These are phyloP conservation scores for Gymnopilus dilepis DNA, from an alignment of 768 basidiomycete species.

Conservation along the genomic window DNA sequence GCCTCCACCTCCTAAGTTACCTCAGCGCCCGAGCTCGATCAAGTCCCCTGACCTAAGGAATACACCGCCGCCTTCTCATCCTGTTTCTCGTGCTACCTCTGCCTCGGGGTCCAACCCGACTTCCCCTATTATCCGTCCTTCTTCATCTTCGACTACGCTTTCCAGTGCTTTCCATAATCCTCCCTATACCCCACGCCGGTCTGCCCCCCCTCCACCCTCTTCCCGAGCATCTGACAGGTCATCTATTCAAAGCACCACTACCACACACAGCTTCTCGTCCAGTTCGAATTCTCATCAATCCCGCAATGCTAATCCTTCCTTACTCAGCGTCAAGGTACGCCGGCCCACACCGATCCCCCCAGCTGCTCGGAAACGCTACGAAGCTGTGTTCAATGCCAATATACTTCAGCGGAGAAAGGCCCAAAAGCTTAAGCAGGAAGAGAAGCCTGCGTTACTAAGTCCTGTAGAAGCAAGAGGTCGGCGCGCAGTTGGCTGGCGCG, in stretches of 20 bases:
- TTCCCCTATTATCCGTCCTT: conserved; percentile 37
- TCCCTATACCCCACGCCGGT: conserved; percentile 45
- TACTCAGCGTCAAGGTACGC: conserved; percentile 33
- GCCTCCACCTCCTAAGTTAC: conserved; percentile 50
- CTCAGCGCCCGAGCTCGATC: conserved; percentile 47
- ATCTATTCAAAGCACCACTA: conserved; percentile 61
- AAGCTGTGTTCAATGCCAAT: conserved; percentile 67
- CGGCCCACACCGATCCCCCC: conserved; percentile 74
- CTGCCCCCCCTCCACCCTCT: conserved; percentile 47
- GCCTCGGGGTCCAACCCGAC: conserved; percentile 36
- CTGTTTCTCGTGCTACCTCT: conserved; percentile 28
- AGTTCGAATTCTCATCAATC: conserved; percentile 32
- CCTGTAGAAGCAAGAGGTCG: conserved; percentile 49
- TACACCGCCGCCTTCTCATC: conserved; percentile 36
- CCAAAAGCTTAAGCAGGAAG: conserved; percentile 36
- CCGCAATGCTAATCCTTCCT: conserved; percentile 16
- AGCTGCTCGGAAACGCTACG: conserved; percentile 68
- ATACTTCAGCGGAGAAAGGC: conserved; percentile 53
- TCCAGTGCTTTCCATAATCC: conserved; percentile 21
- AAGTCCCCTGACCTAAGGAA: conserved; percentile 29
- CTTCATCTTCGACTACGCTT: conserved; percentile 41
- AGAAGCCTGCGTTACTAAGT: conserved; percentile 39
- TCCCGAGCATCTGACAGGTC: conserved; percentile 65
- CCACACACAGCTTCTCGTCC: conserved; percentile 41
- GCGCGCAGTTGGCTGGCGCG: conserved; percentile 71